Conservation (phyloP, 345 rosid genomes). For the Lumnitzera racemosa region DNA sequence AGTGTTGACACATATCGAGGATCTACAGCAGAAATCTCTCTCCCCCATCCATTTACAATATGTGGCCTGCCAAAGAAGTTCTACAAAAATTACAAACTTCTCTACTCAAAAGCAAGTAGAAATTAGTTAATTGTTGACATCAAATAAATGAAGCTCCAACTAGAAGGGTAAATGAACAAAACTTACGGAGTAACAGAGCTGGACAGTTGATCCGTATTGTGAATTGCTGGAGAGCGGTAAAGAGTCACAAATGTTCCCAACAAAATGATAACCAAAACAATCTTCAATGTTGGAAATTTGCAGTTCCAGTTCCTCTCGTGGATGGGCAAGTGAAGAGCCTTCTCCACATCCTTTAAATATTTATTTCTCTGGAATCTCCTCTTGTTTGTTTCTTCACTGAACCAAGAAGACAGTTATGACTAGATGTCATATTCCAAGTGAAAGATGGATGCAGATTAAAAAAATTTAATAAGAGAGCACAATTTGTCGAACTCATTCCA, state of each 20-base stretch:
- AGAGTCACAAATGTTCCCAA: conserved; percentile 54
- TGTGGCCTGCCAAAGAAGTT: conserved; percentile 19
- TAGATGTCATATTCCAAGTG: conserved; percentile 4
- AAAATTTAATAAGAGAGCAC: conserved; percentile 1
- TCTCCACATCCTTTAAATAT: conserved; percentile 56
- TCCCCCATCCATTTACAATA: conserved; percentile 45
- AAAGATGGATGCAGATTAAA: neutral
- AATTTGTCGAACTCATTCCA: too few relatives aligned
- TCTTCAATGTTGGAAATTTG: conserved; percentile 40
- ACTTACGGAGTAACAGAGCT: conserved; percentile 26
- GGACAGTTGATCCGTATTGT: conserved; percentile 47
- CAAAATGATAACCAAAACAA: conserved; percentile 44
- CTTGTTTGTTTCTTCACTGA: conserved; percentile 51
- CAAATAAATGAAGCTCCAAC: neutral
- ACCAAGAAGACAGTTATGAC: conserved; percentile 4
- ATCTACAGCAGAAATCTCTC: conserved; percentile 29
- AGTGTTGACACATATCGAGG: conserved; percentile 48
- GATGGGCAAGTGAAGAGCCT: conserved; percentile 42
- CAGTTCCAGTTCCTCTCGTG: conserved; percentile 51
- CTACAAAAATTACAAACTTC: too few relatives aligned
- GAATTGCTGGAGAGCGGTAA: conserved; percentile 52
- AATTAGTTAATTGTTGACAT: neutral
- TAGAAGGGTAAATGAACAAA: conserved; percentile 3
- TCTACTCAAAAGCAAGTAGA: too few relatives aligned
- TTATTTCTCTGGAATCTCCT: conserved; percentile 40